Base-by-base conservation (phyloP, 169 alveolate genomes). In the Plasmodium blacklocki region DNA sequence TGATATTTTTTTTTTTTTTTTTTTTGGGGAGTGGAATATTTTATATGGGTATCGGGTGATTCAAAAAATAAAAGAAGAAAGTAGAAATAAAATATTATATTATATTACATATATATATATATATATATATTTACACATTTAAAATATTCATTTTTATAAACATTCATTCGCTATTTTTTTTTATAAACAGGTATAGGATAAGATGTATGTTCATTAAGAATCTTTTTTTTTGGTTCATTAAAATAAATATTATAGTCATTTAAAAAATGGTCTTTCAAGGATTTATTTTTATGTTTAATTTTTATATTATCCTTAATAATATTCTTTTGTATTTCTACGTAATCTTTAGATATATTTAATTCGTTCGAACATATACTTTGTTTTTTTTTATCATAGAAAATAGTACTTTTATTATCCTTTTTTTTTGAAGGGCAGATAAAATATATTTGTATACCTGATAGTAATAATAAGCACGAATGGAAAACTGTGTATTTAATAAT, bases 121-220 rank as follows among this genome's bases (percentile, higher is more conserved):
- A n/a, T n/a, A 12, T n/a, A 52, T 14, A n/a, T 52, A 4, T n/a
- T 0, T 64, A 15, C 26, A 49, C 52, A 1, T 64, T 15, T 32
- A 49, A 14, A 15, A 15, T 43, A 45, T 9, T 39, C 64, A 14
- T 29, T 18, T 68, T 68, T 68, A 29, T 1, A 29, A 29, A 29
- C 39, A 29, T 1, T 29, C 43, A 32, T 21, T 26, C 39, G n/a
- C 63, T 47, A n/a, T 67, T 76, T 63, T 76, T 76, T 62, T 50
- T 76, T 76, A 62, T 76, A 76, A 76, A 76, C 59, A 4, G 88
- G 74, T 43, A 64, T 63, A 39, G n/a, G 39, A 76, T 70, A 49
- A n/a, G 74, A 26, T 5, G 49, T 45, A 47, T 63, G 58, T 18
- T 64, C 88, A 54, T 47, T 63, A 18, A 63, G 62, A 12, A 14